phyloP scores from a whole-genome alignment of 2,329 filamentous ascomycete genomes.

The Pseudocercospora musae region DNA sequence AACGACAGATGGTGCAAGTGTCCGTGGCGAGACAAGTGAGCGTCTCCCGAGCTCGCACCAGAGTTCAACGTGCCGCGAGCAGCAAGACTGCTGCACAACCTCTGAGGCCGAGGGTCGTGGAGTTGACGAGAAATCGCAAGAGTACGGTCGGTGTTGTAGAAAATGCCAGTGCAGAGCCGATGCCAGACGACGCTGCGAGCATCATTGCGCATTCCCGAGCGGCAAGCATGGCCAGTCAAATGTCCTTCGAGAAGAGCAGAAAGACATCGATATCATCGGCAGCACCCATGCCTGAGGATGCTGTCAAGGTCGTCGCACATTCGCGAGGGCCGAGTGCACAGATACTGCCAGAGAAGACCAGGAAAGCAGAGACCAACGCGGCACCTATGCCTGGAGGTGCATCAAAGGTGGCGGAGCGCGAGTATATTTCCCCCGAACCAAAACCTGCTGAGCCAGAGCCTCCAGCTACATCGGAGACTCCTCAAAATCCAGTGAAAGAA shows the following conservation, averaged over 20 bases:
- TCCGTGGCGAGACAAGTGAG: conserved; percentile 31
- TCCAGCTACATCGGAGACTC: not conserved
- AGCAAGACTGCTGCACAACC: conserved; percentile 28
- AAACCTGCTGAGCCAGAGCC: not conserved
- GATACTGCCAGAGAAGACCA: not conserved
- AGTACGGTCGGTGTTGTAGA: conserved; percentile 33
- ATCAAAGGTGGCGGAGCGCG: not conserved
- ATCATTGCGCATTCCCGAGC: conserved; percentile 9
- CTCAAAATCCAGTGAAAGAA: not conserved
- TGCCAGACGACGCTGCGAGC: conserved; percentile 9
- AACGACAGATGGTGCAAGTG: conserved; percentile 31
- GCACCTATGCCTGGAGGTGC: not conserved
- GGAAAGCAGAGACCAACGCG: not conserved
- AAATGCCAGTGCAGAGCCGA: conserved; percentile 12
- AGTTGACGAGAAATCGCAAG: conserved; percentile 32
- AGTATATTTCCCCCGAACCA: not conserved
- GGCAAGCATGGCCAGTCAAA: conserved; percentile 6
- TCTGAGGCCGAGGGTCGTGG: conserved; percentile 32
- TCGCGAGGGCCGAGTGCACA: not conserved
- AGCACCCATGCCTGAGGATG: not conserved
- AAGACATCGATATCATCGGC: not conserved
- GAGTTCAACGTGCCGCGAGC: conserved; percentile 25
- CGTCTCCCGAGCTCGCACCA: conserved; percentile 25
- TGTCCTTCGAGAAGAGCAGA: not conserved
- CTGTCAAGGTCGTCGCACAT: not conserved